Evolutionary conservation across 495 filamentous ascomycete genomes (phyloP), one percentile per base, ranked within the genome.

Genomic region (Tuber brumale): DNA sequence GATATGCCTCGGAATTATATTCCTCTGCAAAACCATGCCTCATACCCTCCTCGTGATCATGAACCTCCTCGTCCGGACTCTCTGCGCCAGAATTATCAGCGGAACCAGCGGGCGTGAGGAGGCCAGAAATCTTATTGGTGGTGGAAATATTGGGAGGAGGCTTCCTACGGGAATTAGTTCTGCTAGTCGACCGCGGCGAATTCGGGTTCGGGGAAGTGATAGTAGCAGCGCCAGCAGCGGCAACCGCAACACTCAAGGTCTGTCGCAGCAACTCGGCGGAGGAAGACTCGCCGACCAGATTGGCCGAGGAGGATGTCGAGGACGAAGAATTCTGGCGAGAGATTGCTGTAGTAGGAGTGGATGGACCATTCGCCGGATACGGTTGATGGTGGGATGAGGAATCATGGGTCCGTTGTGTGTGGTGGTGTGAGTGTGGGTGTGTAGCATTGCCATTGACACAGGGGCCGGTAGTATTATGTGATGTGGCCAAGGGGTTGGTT

Each of bases 1-100:
- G 76, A 80, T 77, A 83, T 74, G 84, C 90, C 76, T 91, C 90
- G 10, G 88, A 91, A 79, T 88, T 88, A 77, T 91, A 91, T 80
- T 91, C 90, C 76, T 89, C 89, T 77, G 91, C 90, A 82, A 91
- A 92, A 8, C 90, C 90, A 83, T 92, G 90, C 31, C 90, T 85
- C 66, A 85, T 85, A n/a, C 79, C 74, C n/a, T 79, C 78, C 51
- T 82, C 80, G 71, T 76, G 74, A 71, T 80, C 77, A 41, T 57
- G 72, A 46, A 79, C 77, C 73, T 83, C 82, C 19, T 81, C 84
- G 14, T 84, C 81, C 42, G 76, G 76, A 70, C 80, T 84, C 69
- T 78, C 79, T 14, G 76, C 82, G 27, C 51, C 78, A 16, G 78
- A 81, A 48, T 75, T 70, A n/a, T 81, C 79, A 3, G 79, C 74